Evolutionary conservation across 2,329 filamentous ascomycete species (phyloP).

Genomic region (Bimuria novae-zelandiae): DNA sequence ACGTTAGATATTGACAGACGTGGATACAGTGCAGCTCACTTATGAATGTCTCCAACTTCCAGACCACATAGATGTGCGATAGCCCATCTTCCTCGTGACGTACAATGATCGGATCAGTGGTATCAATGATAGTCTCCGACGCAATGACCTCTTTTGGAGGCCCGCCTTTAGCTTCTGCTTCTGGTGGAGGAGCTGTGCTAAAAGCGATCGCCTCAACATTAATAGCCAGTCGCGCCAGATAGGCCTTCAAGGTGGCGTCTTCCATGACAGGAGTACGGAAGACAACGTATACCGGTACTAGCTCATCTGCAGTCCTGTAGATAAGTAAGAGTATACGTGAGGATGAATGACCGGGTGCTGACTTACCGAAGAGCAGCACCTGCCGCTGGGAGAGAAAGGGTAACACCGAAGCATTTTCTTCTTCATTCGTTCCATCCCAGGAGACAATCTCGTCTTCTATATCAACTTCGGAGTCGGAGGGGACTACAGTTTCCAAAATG

Average conservation of each 20-base stretch:
- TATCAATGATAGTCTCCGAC: slow-evolving; percentile 46
- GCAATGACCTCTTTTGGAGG: slow-evolving; percentile 63
- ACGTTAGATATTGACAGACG: slow-evolving; percentile 11
- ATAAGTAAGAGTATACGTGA: slow-evolving; percentile 55
- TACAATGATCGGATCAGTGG: slow-evolving; percentile 38
- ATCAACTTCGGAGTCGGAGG: slow-evolving; percentile 41
- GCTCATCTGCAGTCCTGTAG: slow-evolving; percentile 68
- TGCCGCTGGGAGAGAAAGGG: slow-evolving; percentile 66
- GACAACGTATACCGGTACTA: slow-evolving; percentile 69
- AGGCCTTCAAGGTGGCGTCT: slow-evolving; percentile 61
- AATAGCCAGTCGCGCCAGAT: slow-evolving; percentile 66
- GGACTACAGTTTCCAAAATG: slow-evolving; percentile 46
- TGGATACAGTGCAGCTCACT: slow-evolving; percentile 21
- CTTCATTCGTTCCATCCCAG: slow-evolving; percentile 51
- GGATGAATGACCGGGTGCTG: slow-evolving; percentile 36
- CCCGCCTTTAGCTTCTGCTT: slow-evolving; percentile 42
- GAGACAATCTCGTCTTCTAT: slow-evolving; percentile 47
- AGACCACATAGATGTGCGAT: slow-evolving; percentile 43
- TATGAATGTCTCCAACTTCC: slow-evolving; percentile 46
- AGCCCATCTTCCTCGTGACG: slow-evolving; percentile 29
- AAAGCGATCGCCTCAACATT: slow-evolving; percentile 69
- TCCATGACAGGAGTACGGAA: slow-evolving; percentile 67
- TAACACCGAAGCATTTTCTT: slow-evolving; percentile 53
- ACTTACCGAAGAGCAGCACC: slow-evolving; percentile 73
- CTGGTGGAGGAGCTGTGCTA: slow-evolving; percentile 53